phyloP scores from a whole-genome alignment of 2,329 filamentous ascomycete species.

The Aureobasidium sp. region DNA sequence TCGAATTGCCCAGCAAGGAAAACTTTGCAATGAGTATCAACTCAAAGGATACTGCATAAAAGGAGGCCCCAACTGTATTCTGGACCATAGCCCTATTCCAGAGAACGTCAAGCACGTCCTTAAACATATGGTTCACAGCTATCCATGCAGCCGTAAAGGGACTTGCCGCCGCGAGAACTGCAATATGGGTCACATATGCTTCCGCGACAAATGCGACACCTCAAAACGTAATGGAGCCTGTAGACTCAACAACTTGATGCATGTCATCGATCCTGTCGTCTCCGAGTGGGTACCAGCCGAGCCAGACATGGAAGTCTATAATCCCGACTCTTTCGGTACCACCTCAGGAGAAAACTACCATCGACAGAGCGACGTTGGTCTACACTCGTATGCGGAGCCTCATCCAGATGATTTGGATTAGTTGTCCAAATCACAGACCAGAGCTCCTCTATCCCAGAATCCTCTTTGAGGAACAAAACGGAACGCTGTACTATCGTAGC shows the following conservation, averaged over 20 bases:
- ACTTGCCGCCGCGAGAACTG: conserved; percentile 37
- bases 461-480: no score
- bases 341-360: not conserved
- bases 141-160: conserved; percentile 33
- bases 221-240: conserved; percentile 21
- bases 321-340: not conserved
- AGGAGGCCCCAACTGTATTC: conserved; percentile 31
- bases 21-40: conserved; percentile 44
- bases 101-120: conserved; percentile 33
- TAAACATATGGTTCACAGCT: conserved; percentile 36
- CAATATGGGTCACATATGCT: conserved; percentile 39
- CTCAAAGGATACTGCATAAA: conserved; percentile 24
- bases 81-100: conserved; percentile 39
- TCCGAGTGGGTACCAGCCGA: conserved; percentile 7
- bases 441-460: no score
- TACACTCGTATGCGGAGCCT: not conserved
- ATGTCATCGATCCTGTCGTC: conserved; percentile 12
- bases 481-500: no score
- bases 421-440: not conserved
- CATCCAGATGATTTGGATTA: not conserved
- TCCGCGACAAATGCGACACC: conserved; percentile 23
- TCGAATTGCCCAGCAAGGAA: conserved; percentile 26
- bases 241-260: conserved; percentile 13
- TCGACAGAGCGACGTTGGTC: not conserved
- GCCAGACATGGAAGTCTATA: not conserved